Percentiles rank a stretch among this genome's conserved stretches.
These are phyloP conservation scores for Trichoderma aggressivum DNA, from an alignment of 2,329 filamentous ascomycete genomes.

Conservation along the genomic window DNA sequence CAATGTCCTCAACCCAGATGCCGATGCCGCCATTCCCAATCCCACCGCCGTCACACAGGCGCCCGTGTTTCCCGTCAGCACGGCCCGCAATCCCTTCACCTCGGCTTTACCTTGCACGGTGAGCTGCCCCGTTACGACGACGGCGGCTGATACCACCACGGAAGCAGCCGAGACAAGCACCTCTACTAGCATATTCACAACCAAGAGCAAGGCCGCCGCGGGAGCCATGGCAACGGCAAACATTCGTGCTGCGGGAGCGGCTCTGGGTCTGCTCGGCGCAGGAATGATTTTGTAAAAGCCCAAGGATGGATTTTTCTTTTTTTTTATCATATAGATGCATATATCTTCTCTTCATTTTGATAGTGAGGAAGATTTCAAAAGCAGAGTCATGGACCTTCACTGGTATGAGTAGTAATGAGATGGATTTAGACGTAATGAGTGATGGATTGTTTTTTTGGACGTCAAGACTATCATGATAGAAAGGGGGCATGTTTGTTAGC, in stretches of 20 bases:
- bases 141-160: constrained; percentile 17
- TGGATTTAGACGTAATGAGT: neutral
- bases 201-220: neutral
- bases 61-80: constrained; percentile 54
- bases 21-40: constrained; percentile 35
- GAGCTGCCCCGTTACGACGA: constrained; percentile 37
- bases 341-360: neutral
- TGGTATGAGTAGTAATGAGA: neutral
- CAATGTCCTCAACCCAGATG: constrained; percentile 46
- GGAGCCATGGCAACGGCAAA: constrained; percentile 7
- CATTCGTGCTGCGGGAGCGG: constrained; percentile 2
- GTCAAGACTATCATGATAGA: neutral
- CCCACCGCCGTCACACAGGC: constrained; percentile 39
- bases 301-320: neutral
- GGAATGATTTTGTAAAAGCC: neutral
- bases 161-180: constrained; percentile 23
- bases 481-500: neutral
- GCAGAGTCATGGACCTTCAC: neutral
- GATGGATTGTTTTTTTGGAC: neutral
- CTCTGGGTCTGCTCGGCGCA: constrained; percentile 1
- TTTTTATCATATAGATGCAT: neutral
- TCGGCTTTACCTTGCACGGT: constrained; percentile 42
- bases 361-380: neutral
- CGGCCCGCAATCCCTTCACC: constrained; percentile 41
- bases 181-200: constrained; percentile 15